phyloP scores from a whole-genome alignment of 2,329 filamentous ascomycete genomes.

The Diaporthe sp. region DNA sequence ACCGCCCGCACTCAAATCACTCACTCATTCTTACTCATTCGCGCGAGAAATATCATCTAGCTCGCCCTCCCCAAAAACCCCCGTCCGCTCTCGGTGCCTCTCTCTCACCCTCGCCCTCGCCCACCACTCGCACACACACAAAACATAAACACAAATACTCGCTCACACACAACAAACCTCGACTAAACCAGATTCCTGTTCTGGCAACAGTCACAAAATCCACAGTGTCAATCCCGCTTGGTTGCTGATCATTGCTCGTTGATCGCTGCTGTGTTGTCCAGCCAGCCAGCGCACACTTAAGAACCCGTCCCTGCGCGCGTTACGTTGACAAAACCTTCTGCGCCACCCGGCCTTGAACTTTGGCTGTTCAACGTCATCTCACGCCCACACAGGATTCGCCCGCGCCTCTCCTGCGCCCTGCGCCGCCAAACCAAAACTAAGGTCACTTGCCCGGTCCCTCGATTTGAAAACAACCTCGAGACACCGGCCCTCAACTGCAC shows the following conservation, averaged over 20 bases:
- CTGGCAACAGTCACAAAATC: constrained; percentile 1
- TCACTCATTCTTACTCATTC: constrained; percentile 12
- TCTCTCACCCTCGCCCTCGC: not conserved
- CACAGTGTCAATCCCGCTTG: not conserved
- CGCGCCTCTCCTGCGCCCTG: constrained; percentile 27
- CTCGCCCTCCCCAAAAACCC: constrained; percentile 11
- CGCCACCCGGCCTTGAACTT: constrained; percentile 19
- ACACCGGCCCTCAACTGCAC: constrained; percentile 33
- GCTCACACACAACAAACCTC: not conserved
- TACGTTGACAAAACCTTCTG: constrained; percentile 19
- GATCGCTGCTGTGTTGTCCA: constrained; percentile 9
- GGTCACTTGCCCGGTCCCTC: constrained; percentile 36
- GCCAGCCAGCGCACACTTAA: not conserved
- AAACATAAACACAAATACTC: constrained; percentile 10
- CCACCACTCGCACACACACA: not conserved
- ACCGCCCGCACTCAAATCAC: constrained; percentile 5
- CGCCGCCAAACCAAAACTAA: constrained; percentile 21
- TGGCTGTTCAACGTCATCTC: constrained; percentile 35
- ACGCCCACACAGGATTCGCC: constrained; percentile 34
- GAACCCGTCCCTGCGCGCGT: constrained; percentile 8
- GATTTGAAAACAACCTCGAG: constrained; percentile 36
- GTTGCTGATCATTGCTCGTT: constrained; percentile 7
- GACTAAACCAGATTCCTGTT: not conserved
- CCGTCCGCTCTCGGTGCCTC: constrained; percentile 13
- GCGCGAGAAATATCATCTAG: constrained; percentile 24